A percentile compares a stretch with the other conserved stretches of the same genome.
Evolutionary conservation across 495 filamentous ascomycete species (phyloP).

Genomic region (Rostrohypoxylon terebratum): DNA sequence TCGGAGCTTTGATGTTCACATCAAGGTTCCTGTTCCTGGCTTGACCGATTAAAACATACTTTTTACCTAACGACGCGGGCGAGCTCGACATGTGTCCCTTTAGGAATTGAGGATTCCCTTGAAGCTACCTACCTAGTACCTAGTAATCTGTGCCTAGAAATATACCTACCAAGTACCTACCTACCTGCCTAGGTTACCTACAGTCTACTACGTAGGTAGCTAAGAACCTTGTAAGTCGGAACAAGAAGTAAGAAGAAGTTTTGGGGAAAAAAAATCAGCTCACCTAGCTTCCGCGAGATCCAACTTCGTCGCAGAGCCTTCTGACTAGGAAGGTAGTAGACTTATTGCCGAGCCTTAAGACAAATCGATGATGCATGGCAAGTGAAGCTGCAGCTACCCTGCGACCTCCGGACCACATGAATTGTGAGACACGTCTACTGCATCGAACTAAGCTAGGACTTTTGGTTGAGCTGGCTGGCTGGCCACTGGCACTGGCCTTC

Average conservation of each 20-base stretch:
- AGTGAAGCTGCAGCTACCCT: conserved; percentile 28
- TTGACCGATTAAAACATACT: conserved; percentile 30
- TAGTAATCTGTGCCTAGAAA: conserved; percentile 1
- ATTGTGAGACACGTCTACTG: conserved; percentile 45
- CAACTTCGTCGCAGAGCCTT: conserved; percentile 4
- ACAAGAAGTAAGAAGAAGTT: not conserved
- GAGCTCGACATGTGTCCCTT: conserved; percentile 4
- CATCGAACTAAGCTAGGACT: conserved; percentile 42
- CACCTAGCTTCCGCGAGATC: not conserved
- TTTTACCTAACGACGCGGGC: not conserved
- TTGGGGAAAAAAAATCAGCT: conserved; percentile 6
- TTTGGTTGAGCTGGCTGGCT: conserved; percentile 39
- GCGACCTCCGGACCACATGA: conserved; percentile 43
- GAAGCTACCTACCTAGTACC: too few species aligned
- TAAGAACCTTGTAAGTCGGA: not conserved
- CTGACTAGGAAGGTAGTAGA: conserved; percentile 29
- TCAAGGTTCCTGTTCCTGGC: conserved; percentile 45
- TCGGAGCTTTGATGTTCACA: conserved; percentile 13
- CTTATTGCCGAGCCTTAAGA: conserved; percentile 24
- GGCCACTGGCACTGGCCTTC: too few species aligned
- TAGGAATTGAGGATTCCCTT: conserved; percentile 6
- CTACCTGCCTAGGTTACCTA: too few species aligned
- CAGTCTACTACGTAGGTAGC: too few species aligned
- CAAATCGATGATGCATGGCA: conserved; percentile 16
- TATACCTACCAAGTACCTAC: not conserved